Percentiles rank a stretch among this genome's conserved stretches.
Conservation (phyloP, 2,329 filamentous ascomycete genomes). For the Penicillium sp. region DNA sequence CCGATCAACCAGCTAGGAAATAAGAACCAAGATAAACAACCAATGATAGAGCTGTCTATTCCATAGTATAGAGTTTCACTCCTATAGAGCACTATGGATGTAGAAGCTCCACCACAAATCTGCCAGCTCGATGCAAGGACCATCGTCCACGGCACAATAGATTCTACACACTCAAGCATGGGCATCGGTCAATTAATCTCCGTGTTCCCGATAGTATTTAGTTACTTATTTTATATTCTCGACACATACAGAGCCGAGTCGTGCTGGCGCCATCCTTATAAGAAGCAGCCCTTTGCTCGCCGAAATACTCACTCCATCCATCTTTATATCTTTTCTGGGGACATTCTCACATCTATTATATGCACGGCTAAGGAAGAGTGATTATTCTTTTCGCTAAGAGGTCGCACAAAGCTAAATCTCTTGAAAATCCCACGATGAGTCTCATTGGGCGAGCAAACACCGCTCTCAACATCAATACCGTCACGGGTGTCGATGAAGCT, state of each 20-base stretch:
- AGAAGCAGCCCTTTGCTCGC: background rate
- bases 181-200: background rate
- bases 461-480: background rate
- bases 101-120: background rate
- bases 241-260: background rate
- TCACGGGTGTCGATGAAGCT: background rate
- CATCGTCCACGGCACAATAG: background rate
- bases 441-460: background rate
- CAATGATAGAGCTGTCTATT: background rate
- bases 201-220: background rate
- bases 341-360: background rate
- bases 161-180: background rate
- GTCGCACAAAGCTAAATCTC: background rate
- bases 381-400: background rate
- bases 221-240: background rate
- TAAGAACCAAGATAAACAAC: background rate
- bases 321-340: background rate
- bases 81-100: background rate
- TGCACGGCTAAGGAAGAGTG: background rate
- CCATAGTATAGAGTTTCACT: background rate
- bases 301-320: background rate
- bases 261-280: background rate
- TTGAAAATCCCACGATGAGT: background rate
- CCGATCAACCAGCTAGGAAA: background rate
- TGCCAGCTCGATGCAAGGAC: background rate